A percentile compares a stretch with the other conserved stretches of the same genome.
These are phyloP conservation scores for Nakataea oryzae DNA, from an alignment of 2,329 filamentous ascomycete genomes.

Conservation along the genomic window DNA sequence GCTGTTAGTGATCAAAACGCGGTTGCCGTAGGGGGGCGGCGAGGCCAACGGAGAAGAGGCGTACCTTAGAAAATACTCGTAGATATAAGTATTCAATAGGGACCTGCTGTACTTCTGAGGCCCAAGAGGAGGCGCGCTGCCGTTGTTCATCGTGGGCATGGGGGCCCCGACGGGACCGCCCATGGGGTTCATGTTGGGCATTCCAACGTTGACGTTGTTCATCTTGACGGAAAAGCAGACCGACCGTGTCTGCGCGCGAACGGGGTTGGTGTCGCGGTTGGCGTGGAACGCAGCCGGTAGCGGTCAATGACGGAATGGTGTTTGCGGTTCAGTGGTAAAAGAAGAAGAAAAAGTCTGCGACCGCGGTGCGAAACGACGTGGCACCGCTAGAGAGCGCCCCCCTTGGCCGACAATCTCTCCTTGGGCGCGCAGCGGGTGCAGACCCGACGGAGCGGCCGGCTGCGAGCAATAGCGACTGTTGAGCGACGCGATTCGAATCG, in stretches of 20 bases:
- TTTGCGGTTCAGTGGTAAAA: too few relatives aligned
- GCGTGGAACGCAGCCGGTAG: neutral
- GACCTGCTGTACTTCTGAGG: constrained; percentile 33
- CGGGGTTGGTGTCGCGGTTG: neutral
- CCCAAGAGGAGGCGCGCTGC: constrained; percentile 23
- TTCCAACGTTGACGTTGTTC: constrained; percentile 56
- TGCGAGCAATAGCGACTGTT: neutral
- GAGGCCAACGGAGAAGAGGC: constrained; percentile 20
- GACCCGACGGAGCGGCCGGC: neutral
- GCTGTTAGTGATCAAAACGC: neutral
- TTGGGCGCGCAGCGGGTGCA: neutral
- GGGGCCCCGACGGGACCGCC: constrained; percentile 54
- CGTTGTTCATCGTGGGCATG: constrained; percentile 59
- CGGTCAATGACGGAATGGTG: neutral
- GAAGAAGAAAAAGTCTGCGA: neutral
- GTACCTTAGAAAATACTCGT: constrained; percentile 83
- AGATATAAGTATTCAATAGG: constrained; percentile 76
- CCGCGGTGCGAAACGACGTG: neutral
- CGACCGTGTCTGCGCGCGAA: constrained; percentile 1
- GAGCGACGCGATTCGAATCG: neutral
- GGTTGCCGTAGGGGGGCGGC: neutral
- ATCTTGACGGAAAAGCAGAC: constrained; percentile 21
- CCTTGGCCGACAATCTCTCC: neutral
- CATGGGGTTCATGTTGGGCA: constrained; percentile 62
- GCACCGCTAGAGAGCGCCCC: neutral